A percentile compares a stretch with the other conserved stretches of the same genome.
Conservation (phyloP, 2,329 filamentous ascomycete genomes). For the Rhynchosporium secalis region DNA sequence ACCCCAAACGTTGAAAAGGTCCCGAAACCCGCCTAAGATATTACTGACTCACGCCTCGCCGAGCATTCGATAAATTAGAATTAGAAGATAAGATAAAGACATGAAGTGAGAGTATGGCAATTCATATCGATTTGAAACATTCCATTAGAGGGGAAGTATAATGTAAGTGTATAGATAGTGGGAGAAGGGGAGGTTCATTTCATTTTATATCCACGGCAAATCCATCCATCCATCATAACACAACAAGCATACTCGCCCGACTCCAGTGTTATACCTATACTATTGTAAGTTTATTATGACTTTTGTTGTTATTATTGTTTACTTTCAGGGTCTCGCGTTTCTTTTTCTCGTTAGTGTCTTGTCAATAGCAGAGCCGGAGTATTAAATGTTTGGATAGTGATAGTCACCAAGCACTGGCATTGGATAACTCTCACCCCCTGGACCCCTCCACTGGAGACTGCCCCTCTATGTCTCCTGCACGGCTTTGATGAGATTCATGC, state of each 20-base stretch:
- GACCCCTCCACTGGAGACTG: neutral
- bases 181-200: neutral
- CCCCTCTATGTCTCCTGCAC: slow-evolving; percentile 17
- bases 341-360: slow-evolving; percentile 3
- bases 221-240: neutral
- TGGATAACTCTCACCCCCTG: slow-evolving; percentile 1
- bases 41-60: slow-evolving; percentile 2
- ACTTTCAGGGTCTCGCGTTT: slow-evolving; percentile 7
- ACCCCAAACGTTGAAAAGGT: neutral
- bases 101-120: neutral
- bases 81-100: neutral
- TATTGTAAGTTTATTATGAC: neutral
- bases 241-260: slow-evolving; percentile 1
- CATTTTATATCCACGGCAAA: neutral
- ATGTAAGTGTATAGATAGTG: neutral
- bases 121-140: too few species aligned
- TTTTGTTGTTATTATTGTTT: slow-evolving; percentile 5
- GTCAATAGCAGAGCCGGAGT: slow-evolving; percentile 20
- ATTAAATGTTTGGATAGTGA: slow-evolving; percentile 19
- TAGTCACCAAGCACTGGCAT: slow-evolving; percentile 11
- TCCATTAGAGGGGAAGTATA: too few species aligned
- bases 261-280: neutral
- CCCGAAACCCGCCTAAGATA: neutral
- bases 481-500: slow-evolving; percentile 31
- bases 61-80: neutral